Base-by-base conservation (phyloP, 805 yeast genomes). In the Pichia deserticola region DNA sequence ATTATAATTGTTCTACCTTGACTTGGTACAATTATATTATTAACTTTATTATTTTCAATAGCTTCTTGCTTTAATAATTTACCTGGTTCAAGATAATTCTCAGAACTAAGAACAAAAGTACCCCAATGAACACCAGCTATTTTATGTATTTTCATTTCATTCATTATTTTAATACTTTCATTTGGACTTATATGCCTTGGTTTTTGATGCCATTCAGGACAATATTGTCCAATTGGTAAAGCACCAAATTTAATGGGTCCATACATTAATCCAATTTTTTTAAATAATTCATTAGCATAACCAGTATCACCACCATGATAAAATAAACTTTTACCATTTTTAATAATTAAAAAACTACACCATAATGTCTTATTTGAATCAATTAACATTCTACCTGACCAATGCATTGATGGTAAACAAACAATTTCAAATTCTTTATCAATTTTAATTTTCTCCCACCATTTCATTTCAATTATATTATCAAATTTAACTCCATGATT, bases 221-320 rank as follows among this genome's bases (percentile, higher is more conserved):
- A 84, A 65, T 92, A 92, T 52, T 95, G 97, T 0, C 98, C 98
- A 54, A 95, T 89, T 0, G 98, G 98, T 13, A 92, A 67, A 66
- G 92, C 73, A 0, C 90, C 87, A 32, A 90, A 69, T 50, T 67
- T 68, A 8, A 79, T 75, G 1, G 82, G 81, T 0, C 95, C 95
- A 60, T 74, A 84, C 32, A 72, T 76, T 37, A 74, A 65, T 3
- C 83, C 79, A 30, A 92, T 84, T n/a, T 79, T 71, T 12, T 72
- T 68, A 65, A 87, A 90, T 44, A 92, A 66, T 33, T 81, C 95
- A 35, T 74, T 59, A n/a, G 83, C 81, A 63, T 87, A 92, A 0
- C 98, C 98, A 0, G 97, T 88, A 61, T 92, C 98, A 10, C 98
- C 98, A 15, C 92, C 95, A 65, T 92, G 98, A 71, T 82, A 92